phyloP scores from a whole-genome alignment of 2,329 filamentous ascomycete genomes.

The Phaeoacremonium minimum region DNA sequence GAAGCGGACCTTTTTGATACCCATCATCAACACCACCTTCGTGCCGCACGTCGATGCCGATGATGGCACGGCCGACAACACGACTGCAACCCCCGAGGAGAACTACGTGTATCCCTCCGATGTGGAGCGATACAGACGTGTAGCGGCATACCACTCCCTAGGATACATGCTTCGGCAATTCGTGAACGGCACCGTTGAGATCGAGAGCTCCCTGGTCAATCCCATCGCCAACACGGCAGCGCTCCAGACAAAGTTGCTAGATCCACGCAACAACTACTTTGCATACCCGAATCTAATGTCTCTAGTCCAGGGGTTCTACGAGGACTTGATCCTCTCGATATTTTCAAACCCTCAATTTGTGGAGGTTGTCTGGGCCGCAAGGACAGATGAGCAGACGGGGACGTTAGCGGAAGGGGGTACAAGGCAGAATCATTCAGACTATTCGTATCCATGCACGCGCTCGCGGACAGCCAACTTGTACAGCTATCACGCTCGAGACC shows the following conservation, averaged over 20 bases:
- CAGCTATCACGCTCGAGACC: constrained; percentile 24
- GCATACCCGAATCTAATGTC: constrained; percentile 19
- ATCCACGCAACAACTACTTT: constrained; percentile 24
- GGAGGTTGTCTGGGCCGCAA: constrained; percentile 19
- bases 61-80: constrained; percentile 31
- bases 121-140: constrained; percentile 21
- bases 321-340: constrained; percentile 14
- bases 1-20: constrained; percentile 17
- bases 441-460: constrained; percentile 23
- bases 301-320: constrained; percentile 25
- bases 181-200: constrained; percentile 25
- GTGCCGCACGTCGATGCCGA: constrained; percentile 17
- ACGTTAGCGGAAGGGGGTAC: constrained; percentile 9
- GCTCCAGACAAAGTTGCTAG: constrained; percentile 36
- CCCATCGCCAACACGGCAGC: constrained; percentile 25
- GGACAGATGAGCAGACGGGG: constrained; percentile 18
- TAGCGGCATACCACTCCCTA: constrained; percentile 28
- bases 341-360: constrained; percentile 9
- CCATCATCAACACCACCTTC: constrained; percentile 28
- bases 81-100: constrained; percentile 20
- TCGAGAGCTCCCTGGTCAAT: constrained; percentile 15
- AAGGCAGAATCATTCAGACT: constrained; percentile 2
- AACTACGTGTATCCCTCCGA: constrained; percentile 24
- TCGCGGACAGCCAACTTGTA: constrained; percentile 26
- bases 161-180: constrained; percentile 24